phyloP scores from a whole-genome alignment of 192 early-diverging fungal species.

The Rhizoclosmatium globosum region DNA sequence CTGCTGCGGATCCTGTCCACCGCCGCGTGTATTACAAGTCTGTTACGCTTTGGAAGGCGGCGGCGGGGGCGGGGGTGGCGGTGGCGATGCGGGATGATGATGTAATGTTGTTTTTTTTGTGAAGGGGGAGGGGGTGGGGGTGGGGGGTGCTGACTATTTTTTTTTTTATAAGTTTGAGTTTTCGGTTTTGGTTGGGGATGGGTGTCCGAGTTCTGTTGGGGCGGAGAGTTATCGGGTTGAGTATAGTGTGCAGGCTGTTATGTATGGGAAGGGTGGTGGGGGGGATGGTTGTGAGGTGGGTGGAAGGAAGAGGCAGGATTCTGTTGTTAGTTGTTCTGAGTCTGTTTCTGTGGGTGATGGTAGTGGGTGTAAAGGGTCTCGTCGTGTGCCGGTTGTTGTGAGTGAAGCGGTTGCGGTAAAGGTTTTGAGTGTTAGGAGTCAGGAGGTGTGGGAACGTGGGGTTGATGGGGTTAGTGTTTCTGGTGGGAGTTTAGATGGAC shows the following conservation, averaged over 20 bases:
- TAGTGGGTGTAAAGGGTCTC: too few species aligned
- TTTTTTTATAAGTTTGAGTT: background rate
- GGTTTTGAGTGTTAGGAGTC: background rate
- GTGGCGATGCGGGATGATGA: too few species aligned
- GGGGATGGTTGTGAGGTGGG: background rate
- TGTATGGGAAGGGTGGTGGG: background rate
- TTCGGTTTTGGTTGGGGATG: background rate
- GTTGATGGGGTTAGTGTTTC: background rate
- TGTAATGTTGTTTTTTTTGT: background rate
- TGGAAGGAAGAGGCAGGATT: background rate
- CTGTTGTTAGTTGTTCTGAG: background rate
- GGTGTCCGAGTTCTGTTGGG: background rate
- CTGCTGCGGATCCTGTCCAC: slow-evolving; percentile 20
- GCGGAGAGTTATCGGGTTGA: slow-evolving; percentile 9
- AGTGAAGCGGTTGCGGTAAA: too few species aligned
- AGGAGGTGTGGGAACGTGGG: background rate
- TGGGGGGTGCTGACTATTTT: background rate
- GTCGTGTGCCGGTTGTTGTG: too few species aligned
- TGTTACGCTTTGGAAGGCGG: slow-evolving; percentile 10
- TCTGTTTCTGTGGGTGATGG: background rate
- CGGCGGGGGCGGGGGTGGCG: background rate
- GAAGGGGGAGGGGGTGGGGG: background rate
- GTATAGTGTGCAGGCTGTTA: background rate
- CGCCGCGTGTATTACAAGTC: slow-evolving; percentile 7
- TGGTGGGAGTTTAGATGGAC: background rate